These are phyloP conservation scores for Xanthoparmelia taractica DNA, from an alignment of 495 filamentous ascomycete genomes.

Conservation along the genomic window DNA sequence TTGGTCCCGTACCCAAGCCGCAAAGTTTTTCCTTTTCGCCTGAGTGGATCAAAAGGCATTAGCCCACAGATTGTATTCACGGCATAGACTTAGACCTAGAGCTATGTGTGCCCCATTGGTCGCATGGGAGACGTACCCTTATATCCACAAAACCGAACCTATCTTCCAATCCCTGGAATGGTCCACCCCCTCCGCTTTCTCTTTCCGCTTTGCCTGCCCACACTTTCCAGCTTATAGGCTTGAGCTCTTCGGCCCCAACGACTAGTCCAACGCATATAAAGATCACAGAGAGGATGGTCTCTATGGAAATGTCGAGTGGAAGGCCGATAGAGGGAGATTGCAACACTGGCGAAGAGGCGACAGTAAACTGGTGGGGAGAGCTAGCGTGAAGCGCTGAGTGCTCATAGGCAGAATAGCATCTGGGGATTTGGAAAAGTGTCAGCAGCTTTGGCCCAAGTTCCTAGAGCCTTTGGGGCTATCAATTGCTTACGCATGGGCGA, in stretches of 20 bases:
- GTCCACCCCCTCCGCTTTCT: slow-evolving; percentile 44
- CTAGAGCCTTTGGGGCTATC: neutral
- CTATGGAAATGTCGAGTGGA: slow-evolving; percentile 63
- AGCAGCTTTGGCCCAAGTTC: slow-evolving; percentile 5
- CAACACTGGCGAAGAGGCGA: slow-evolving; percentile 22
- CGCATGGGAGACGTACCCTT: slow-evolving; percentile 44
- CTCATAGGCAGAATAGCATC: slow-evolving; percentile 82
- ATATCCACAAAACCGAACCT: slow-evolving; percentile 61
- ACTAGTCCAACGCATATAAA: slow-evolving; percentile 66
- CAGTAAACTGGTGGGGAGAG: slow-evolving; percentile 34
- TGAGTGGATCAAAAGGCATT: slow-evolving; percentile 27
- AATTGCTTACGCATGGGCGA: slow-evolving; percentile 62
- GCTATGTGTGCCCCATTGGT: neutral
- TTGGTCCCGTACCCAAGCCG: slow-evolving; percentile 55
- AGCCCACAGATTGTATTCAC: neutral
- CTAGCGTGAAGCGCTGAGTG: slow-evolving; percentile 62
- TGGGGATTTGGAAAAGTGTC: slow-evolving; percentile 28
- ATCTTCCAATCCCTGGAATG: slow-evolving; percentile 49
- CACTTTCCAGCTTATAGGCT: slow-evolving; percentile 71
- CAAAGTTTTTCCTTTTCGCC: slow-evolving; percentile 69
- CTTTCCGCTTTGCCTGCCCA: slow-evolving; percentile 79
- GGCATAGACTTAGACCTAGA: neutral
- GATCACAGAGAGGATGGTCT: slow-evolving; percentile 55
- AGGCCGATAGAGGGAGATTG: slow-evolving; percentile 29
- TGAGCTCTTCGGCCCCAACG: slow-evolving; percentile 56